A percentile compares a stretch with the other conserved stretches of the same genome.
phyloP scores from a whole-genome alignment of 192 early-diverging fungal species.

The Coemansia pectinata region DNA sequence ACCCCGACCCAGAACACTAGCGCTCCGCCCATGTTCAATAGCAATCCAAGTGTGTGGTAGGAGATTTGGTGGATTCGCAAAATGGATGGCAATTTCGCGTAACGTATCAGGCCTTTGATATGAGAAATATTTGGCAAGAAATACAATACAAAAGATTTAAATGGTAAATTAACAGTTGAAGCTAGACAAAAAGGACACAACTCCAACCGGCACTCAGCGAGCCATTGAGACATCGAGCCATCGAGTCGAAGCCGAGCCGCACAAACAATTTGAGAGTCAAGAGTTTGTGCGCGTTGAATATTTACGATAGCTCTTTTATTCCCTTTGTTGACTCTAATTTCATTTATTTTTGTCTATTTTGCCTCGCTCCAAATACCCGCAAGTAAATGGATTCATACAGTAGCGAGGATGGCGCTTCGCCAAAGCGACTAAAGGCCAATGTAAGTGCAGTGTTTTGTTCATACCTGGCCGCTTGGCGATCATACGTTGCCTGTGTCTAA shows the following conservation, averaged over 20 bases:
- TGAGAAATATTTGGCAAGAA: not conserved
- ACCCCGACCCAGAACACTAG: slow-evolving; percentile 51
- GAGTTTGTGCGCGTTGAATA: not conserved
- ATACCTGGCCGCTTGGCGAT: not conserved
- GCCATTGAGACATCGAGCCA: not conserved
- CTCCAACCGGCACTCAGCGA: not conserved
- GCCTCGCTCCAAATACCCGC: not conserved
- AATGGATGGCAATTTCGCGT: not conserved
- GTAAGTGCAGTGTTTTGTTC: slow-evolving; percentile 7
- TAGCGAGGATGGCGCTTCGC: slow-evolving; percentile 8
- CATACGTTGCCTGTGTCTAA: not conserved
- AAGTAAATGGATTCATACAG: slow-evolving; percentile 2
- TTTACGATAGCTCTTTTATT: not conserved
- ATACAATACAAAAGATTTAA: not conserved
- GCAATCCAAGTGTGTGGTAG: not conserved
- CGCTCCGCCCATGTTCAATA: slow-evolving; percentile 46
- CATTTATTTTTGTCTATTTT: not conserved
- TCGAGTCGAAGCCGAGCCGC: not conserved
- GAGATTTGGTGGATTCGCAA: not conserved
- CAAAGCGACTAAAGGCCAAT: slow-evolving; percentile 33
- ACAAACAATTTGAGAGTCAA: not conserved
- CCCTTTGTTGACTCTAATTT: not conserved
- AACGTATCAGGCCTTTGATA: not conserved
- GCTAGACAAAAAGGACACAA: not conserved
- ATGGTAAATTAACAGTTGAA: not conserved